Evolutionary conservation across 2,329 filamentous ascomycete species (phyloP).

Genomic region (Phaeomoniella chlamydospora): DNA sequence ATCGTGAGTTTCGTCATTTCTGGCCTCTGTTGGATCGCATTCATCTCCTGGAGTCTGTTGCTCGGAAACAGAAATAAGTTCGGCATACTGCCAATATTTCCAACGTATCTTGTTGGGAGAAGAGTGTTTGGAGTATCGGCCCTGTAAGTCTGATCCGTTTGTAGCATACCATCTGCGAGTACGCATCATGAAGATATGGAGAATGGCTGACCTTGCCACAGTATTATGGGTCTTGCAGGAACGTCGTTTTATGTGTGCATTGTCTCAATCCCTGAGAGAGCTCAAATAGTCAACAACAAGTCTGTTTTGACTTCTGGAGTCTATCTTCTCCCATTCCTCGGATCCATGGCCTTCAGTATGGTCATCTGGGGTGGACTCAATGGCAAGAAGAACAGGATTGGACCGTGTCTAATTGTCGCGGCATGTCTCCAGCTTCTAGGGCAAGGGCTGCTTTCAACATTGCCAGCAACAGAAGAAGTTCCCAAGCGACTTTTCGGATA

Average conservation of each 20-base stretch:
- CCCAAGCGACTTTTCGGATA: conserved; percentile 16
- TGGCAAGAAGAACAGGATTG: conserved; percentile 14
- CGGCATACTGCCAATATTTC: no score
- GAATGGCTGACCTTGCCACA: no score
- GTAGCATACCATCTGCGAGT: no score
- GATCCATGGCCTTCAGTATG: conserved; percentile 15
- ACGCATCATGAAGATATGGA: no score
- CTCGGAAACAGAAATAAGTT: no score
- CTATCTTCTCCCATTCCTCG: conserved; percentile 17
- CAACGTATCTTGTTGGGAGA: no score
- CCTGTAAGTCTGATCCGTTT: no score
- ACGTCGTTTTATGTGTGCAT: conserved; percentile 10
- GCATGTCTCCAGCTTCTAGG: conserved; percentile 18
- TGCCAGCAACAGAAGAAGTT: conserved; percentile 7
- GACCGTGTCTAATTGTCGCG: conserved; percentile 16
- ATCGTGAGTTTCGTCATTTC: conserved; percentile 4
- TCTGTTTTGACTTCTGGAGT: conserved; percentile 18
- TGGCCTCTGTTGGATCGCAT: conserved; percentile 3
- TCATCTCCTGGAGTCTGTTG: conserved; percentile 17
- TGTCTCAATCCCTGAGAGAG: conserved; percentile 22
- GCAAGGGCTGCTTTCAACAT: conserved; percentile 16
- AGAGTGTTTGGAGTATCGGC: no score
- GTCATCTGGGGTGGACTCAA: conserved; percentile 14
- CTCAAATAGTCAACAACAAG: conserved; percentile 18
- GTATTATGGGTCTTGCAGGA: no score